Conservation (phyloP, 225 moss, liverwort and hornwort species). For the Marchantia polymorpha region DNA sequence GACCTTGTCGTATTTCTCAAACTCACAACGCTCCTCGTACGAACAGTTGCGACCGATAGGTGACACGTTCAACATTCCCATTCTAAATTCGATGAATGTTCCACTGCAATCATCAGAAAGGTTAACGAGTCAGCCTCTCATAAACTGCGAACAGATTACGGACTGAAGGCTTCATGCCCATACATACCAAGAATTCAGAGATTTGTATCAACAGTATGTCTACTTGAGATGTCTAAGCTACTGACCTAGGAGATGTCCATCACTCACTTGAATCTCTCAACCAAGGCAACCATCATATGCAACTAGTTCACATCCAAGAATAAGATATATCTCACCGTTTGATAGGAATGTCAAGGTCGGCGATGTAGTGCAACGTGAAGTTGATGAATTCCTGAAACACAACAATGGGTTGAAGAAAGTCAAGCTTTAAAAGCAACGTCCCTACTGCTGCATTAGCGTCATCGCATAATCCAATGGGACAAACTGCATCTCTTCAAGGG, state of each 20-base stretch:
- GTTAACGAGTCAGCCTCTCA: no score
- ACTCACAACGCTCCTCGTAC: constrained; percentile 68
- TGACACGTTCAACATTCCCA: constrained; percentile 82
- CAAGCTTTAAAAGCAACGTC: not conserved
- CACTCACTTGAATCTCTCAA: not conserved
- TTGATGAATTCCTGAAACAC: constrained; percentile 65
- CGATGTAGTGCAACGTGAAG: constrained; percentile 82
- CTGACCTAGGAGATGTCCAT: not conserved
- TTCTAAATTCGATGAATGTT: constrained; percentile 78
- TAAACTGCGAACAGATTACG: not conserved
- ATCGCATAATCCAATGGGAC: not conserved
- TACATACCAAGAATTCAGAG: not conserved
- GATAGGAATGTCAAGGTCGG: constrained; percentile 81
- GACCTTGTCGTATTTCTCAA: constrained; percentile 81
- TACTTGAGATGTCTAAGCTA: not conserved
- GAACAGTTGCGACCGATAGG: constrained; percentile 82
- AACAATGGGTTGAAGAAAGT: not conserved
- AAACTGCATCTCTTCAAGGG: not conserved
- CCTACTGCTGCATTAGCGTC: no score
- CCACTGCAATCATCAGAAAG: constrained; percentile 45
- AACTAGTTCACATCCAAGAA: not conserved
- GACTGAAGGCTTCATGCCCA: not conserved
- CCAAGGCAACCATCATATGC: not conserved
- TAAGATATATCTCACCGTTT: constrained; percentile 52
- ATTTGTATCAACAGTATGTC: not conserved